phyloP scores from a whole-genome alignment of 2,329 filamentous ascomycete species.

The Calcarisporium arbuscula region DNA sequence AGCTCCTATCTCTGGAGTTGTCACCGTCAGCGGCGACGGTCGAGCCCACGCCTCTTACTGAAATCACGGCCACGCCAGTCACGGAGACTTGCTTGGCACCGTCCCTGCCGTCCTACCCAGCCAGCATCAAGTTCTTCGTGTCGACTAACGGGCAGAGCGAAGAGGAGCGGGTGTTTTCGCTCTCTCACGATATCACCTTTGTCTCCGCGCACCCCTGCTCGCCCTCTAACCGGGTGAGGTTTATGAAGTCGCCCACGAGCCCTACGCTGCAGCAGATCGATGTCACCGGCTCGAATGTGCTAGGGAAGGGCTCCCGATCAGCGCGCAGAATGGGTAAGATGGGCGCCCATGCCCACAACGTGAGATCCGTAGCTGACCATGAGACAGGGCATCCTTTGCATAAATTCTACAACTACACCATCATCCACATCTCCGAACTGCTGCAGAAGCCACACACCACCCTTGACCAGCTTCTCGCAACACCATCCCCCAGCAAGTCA shows the following conservation, averaged over 20 bases:
- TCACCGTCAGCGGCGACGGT: conserved; percentile 34
- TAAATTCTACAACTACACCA: conserved; percentile 54
- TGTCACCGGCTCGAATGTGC: conserved; percentile 37
- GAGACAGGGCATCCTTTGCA: conserved; percentile 53
- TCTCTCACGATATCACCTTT: conserved; percentile 56
- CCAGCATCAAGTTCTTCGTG: conserved; percentile 28
- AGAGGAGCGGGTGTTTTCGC: conserved; percentile 35
- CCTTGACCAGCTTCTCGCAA: conserved; percentile 39
- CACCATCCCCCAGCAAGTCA: conserved; percentile 24
- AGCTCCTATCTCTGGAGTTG: conserved; percentile 45
- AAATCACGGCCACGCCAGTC: conserved; percentile 30
- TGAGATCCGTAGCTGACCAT: conserved; percentile 10
- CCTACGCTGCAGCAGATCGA: conserved; percentile 54
- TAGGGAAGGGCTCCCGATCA: conserved; percentile 38
- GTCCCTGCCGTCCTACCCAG: conserved; percentile 27
- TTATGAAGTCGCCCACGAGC: conserved; percentile 53
- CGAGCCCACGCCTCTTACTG: conserved; percentile 37
- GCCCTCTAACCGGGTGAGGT: conserved; percentile 48
- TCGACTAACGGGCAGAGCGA: conserved; percentile 32
- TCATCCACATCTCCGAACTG: conserved; percentile 53
- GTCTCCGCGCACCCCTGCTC: conserved; percentile 61
- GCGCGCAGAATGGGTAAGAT: conserved; percentile 41
- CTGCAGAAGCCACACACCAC: conserved; percentile 39
- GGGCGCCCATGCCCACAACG: neutral
- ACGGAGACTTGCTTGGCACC: conserved; percentile 28